Evolutionary conservation across 441 rosid species (phyloP).

Genomic region (Hura crepitans): DNA sequence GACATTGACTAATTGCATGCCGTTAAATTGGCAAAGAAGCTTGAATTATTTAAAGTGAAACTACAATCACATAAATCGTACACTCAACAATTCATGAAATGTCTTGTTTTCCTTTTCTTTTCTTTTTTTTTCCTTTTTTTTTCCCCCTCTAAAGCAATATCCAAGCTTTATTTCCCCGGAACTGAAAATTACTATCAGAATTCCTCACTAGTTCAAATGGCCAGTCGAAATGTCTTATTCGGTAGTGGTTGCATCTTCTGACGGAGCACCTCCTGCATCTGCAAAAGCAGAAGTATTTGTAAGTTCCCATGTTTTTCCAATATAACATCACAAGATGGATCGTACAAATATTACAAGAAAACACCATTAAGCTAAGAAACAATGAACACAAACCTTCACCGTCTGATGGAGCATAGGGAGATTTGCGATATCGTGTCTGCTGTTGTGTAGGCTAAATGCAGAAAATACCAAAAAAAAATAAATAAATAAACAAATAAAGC

Average conservation of each 20-base stretch:
- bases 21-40: not conserved
- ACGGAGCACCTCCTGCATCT: conserved; percentile 62
- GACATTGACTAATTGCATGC: not conserved
- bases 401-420: conserved; percentile 71
- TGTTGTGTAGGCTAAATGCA: conserved; percentile 81
- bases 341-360: not conserved
- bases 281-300: conserved; percentile 17
- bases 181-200: conserved; percentile 31
- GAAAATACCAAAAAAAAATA: not conserved
- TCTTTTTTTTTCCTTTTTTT: not conserved
- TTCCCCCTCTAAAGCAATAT: not conserved
- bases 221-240: conserved; percentile 35
- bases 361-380: not conserved
- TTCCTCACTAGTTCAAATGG: conserved; percentile 26
- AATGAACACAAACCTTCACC: conserved; percentile 54
- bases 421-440: conserved; percentile 89
- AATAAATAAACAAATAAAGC: not conserved
- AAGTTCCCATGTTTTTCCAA: not conserved
- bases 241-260: conserved; percentile 49
- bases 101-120: not conserved
- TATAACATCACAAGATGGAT: not conserved
- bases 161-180: conserved; percentile 20
- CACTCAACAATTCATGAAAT: conserved; percentile 15
- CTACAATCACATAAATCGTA: conserved; percentile 13
- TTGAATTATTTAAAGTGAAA: not conserved